Percentiles rank a stretch among this genome's conserved stretches.
Evolutionary conservation across 768 basidiomycete genomes (phyloP).

Genomic region (Ramaria rubella): DNA sequence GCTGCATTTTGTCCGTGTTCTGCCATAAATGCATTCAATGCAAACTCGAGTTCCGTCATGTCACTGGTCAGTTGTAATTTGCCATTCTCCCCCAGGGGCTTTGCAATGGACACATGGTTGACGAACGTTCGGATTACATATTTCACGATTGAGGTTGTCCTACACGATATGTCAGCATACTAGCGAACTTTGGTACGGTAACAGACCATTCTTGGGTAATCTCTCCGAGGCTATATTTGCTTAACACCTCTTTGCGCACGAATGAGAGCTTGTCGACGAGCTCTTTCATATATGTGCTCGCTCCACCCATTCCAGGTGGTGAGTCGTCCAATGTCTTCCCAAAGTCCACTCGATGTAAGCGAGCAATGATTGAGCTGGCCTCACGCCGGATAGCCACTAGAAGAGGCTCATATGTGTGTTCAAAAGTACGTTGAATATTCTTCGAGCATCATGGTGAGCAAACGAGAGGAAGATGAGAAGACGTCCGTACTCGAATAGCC

Average conservation of each 20-base stretch:
- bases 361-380: slow-evolving; percentile 66
- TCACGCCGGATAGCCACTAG: slow-evolving; percentile 72
- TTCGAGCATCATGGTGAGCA: slow-evolving; percentile 19
- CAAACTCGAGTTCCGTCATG: slow-evolving; percentile 95
- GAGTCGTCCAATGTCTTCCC: slow-evolving; percentile 59
- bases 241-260: slow-evolving; percentile 71
- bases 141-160: slow-evolving; percentile 62
- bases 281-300: slow-evolving; percentile 89
- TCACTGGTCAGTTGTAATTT: slow-evolving; percentile 93
- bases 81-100: slow-evolving; percentile 85
- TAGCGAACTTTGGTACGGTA: neutral
- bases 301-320: slow-evolving; percentile 46
- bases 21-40: slow-evolving; percentile 70
- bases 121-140: slow-evolving; percentile 84
- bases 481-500: slow-evolving; percentile 47
- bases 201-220: slow-evolving; percentile 64
- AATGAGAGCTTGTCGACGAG: slow-evolving; percentile 82
- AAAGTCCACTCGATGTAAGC: slow-evolving; percentile 82
- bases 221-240: slow-evolving; percentile 65
- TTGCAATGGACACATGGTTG: slow-evolving; percentile 87
- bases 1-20: slow-evolving; percentile 51
- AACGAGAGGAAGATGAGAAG: neutral
- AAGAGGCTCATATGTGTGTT: slow-evolving; percentile 55
- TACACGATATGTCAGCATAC: slow-evolving; percentile 21
- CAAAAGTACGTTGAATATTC: slow-evolving; percentile 47